These are phyloP conservation scores for Hanseniaspora thailandica DNA, from an alignment of 805 yeast genomes.

Conservation along the genomic window DNA sequence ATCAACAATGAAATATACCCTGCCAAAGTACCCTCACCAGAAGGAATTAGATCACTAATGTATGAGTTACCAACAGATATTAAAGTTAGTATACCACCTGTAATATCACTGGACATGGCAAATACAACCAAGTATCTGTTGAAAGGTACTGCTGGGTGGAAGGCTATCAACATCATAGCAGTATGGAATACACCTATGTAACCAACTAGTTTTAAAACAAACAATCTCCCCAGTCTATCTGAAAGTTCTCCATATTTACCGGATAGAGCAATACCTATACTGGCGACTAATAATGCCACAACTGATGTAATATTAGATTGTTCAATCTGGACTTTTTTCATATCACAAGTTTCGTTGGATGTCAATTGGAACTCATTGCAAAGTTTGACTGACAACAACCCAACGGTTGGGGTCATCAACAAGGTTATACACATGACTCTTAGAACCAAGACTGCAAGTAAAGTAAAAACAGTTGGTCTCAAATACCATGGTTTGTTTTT, in stretches of 20 bases:
- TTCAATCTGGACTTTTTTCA: conserved; percentile 32
- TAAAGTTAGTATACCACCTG: conserved; percentile 54
- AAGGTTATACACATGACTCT: conserved; percentile 34
- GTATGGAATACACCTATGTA: conserved; percentile 22
- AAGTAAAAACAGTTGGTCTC: conserved; percentile 45
- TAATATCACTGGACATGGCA: conserved; percentile 35
- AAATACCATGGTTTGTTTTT: conserved; percentile 39
- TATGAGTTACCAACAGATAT: conserved; percentile 56
- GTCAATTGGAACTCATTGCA: conserved; percentile 31
- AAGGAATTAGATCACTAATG: conserved; percentile 59
- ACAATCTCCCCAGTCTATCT: conserved; percentile 53
- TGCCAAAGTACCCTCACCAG: conserved; percentile 44
- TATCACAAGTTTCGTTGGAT: conserved; percentile 29
- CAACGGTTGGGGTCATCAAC: conserved; percentile 31
- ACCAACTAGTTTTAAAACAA: conserved; percentile 33
- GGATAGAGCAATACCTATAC: conserved; percentile 40
- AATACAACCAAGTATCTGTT: conserved; percentile 33
- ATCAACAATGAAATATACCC: conserved; percentile 40
- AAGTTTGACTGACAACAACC: conserved; percentile 31
- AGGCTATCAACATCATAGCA: conserved; percentile 19
- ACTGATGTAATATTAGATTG: conserved; percentile 42
- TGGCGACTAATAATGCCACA: conserved; percentile 32
- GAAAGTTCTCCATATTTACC: conserved; percentile 54
- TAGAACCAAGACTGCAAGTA: conserved; percentile 35
- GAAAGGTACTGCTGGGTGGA: conserved; percentile 31